phyloP scores from a whole-genome alignment of 2,329 filamentous ascomycete genomes.

The Diaporthe sp. region DNA sequence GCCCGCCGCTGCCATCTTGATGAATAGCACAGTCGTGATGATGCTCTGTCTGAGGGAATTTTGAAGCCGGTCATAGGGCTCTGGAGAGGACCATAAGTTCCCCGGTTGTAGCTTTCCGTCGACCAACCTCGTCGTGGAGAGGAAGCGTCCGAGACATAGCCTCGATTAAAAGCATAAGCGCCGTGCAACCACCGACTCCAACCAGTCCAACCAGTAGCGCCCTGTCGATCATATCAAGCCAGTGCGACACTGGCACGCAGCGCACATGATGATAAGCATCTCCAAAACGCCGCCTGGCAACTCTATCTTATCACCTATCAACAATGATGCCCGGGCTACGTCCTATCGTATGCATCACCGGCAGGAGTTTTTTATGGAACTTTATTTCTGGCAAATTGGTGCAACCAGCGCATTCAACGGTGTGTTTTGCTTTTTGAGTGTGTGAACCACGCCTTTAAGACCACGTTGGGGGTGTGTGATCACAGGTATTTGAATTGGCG shows the following conservation, averaged over 20 bases:
- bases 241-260: background rate
- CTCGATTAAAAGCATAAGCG: background rate
- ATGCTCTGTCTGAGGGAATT: background rate
- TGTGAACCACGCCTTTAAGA: background rate
- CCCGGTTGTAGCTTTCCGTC: too few relatives aligned
- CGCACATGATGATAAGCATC: background rate
- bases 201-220: background rate
- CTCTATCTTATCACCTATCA: constrained; percentile 21
- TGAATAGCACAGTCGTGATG: background rate
- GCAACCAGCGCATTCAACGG: background rate
- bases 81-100: too few relatives aligned
- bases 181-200: background rate
- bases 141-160: background rate
- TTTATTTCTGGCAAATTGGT: too few relatives aligned
- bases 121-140: too few relatives aligned
- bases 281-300: constrained; percentile 16
- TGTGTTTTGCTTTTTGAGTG: too few relatives aligned
- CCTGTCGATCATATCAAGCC: background rate
- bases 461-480: background rate
- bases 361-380: background rate
- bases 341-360: background rate
- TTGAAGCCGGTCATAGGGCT: background rate
- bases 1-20: constrained; percentile 17
- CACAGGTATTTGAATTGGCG: background rate
- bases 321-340: background rate